phyloP scores from a whole-genome alignment of 352 stramenopile species.

The Globisporangium radiosum region DNA sequence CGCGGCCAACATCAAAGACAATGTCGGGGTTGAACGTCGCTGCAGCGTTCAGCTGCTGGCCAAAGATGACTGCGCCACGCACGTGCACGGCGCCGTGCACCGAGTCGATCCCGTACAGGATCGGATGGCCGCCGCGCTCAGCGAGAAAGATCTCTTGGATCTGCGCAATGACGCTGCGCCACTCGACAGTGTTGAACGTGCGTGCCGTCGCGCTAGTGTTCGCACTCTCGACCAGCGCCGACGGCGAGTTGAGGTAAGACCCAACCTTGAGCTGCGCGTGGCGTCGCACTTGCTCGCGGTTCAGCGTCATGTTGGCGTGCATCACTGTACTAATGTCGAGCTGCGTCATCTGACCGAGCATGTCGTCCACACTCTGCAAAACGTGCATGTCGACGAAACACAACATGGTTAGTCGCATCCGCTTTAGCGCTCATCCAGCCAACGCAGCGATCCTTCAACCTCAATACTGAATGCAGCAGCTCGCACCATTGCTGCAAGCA shows the following conservation, averaged over 20 bases:
- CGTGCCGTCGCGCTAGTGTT: constrained; percentile 15
- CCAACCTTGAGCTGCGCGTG: constrained; percentile 81
- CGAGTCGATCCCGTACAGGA: constrained; percentile 88
- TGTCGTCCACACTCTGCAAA: constrained; percentile 22
- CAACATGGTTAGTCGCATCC: neutral
- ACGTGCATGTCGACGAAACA: too few species aligned
- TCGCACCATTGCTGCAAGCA: constrained; percentile 10
- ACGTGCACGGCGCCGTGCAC: constrained; percentile 91
- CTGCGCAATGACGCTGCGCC: constrained; percentile 54
- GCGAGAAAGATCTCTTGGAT: constrained; percentile 76
- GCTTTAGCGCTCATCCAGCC: too few species aligned
- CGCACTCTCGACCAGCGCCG: constrained; percentile 24
- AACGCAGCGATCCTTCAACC: too few species aligned
- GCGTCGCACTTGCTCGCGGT: constrained; percentile 48
- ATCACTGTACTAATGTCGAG: constrained; percentile 84
- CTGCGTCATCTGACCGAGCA: constrained; percentile 90
- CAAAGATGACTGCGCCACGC: constrained; percentile 69
- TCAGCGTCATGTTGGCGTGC: constrained; percentile 50
- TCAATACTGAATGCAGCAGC: neutral
- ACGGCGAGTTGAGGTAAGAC: constrained; percentile 85
- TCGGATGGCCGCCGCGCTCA: constrained; percentile 47
- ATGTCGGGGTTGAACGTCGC: constrained; percentile 85
- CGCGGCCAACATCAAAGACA: constrained; percentile 49
- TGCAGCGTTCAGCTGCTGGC: constrained; percentile 84
- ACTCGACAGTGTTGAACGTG: constrained; percentile 57